Conservation (phyloP, 2,329 filamentous ascomycete species). For the Arthrobotrys conoides region DNA sequence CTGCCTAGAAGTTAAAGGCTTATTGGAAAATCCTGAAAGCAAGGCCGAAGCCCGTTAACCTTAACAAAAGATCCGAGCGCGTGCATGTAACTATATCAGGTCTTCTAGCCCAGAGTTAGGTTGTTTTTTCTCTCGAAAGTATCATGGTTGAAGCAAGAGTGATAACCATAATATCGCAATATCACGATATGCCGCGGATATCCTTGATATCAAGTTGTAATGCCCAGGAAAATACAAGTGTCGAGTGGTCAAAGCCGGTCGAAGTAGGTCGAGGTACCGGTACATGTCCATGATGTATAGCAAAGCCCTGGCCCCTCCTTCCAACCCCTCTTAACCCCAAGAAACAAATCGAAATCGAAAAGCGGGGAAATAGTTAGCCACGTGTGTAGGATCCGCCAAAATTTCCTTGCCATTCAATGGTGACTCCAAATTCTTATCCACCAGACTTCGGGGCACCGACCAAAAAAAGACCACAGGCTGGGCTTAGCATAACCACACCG, state of each 20-base stretch:
- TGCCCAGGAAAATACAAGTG: neutral
- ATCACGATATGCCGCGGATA: slow-evolving; percentile 36
- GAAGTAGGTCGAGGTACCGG: slow-evolving; percentile 54
- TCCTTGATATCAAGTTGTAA: slow-evolving; percentile 20
- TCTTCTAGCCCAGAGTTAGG: neutral
- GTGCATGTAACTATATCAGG: slow-evolving; percentile 54
- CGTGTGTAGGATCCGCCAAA: slow-evolving; percentile 50
- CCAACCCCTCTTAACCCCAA: slow-evolving; percentile 19
- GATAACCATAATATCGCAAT: slow-evolving; percentile 30
- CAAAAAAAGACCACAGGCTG: slow-evolving; percentile 47
- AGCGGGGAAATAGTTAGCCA: slow-evolving; percentile 57
- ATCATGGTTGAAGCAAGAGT: slow-evolving; percentile 4
- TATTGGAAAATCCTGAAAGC: neutral
- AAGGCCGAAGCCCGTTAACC: slow-evolving; percentile 7
- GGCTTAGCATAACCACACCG: slow-evolving; percentile 60
- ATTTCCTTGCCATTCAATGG: slow-evolving; percentile 6
- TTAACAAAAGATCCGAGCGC: slow-evolving; percentile 51
- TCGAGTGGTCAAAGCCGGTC: neutral
- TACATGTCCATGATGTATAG: slow-evolving; percentile 33
- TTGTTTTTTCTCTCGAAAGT: neutral
- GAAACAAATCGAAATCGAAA: slow-evolving; percentile 50
- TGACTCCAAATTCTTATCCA: slow-evolving; percentile 32
- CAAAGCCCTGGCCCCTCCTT: slow-evolving; percentile 10
- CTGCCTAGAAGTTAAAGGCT: slow-evolving; percentile 12
- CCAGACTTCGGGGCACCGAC: slow-evolving; percentile 32